These are phyloP conservation scores for Penicillium sp. DNA, from an alignment of 2,329 filamentous ascomycete species.

Conservation along the genomic window DNA sequence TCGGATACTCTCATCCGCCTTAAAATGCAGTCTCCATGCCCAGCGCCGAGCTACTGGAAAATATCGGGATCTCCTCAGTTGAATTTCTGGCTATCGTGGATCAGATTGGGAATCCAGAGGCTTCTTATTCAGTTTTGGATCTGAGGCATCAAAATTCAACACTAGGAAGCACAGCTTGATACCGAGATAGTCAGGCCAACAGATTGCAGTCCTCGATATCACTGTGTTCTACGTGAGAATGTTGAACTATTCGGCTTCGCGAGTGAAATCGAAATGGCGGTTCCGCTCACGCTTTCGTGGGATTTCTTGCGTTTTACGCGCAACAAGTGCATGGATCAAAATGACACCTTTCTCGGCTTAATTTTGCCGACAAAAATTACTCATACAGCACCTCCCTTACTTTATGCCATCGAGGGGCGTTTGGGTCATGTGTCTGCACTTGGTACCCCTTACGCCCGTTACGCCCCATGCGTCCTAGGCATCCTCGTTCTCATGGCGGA, in stretches of 20 bases:
- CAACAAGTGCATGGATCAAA: too few relatives aligned
- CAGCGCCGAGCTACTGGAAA: slow-evolving; percentile 37
- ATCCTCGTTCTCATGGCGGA: background rate
- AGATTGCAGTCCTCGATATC: too few relatives aligned
- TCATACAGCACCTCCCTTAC: background rate
- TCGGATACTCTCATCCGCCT: background rate
- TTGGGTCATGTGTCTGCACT: background rate
- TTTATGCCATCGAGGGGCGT: background rate
- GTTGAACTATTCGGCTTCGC: too few relatives aligned
- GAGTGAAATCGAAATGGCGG: too few relatives aligned
- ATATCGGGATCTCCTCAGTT: slow-evolving; percentile 43
- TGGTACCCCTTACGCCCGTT: background rate
- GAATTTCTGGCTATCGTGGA: slow-evolving; percentile 44
- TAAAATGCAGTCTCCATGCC: slow-evolving; percentile 7
- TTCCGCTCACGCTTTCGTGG: too few relatives aligned
- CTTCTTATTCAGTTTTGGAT: slow-evolving; percentile 13
- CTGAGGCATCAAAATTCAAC: background rate
- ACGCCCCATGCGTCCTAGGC: background rate
- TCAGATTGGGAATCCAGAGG: slow-evolving; percentile 32
- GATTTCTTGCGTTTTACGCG: too few relatives aligned
- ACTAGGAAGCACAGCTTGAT: background rate
- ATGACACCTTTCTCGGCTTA: background rate
- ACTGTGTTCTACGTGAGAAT: too few relatives aligned
- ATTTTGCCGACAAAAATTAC: background rate
- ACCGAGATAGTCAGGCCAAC: too few relatives aligned